Conservation (phyloP, 2,329 filamentous ascomycete species). For the Alternaria brassicae region DNA sequence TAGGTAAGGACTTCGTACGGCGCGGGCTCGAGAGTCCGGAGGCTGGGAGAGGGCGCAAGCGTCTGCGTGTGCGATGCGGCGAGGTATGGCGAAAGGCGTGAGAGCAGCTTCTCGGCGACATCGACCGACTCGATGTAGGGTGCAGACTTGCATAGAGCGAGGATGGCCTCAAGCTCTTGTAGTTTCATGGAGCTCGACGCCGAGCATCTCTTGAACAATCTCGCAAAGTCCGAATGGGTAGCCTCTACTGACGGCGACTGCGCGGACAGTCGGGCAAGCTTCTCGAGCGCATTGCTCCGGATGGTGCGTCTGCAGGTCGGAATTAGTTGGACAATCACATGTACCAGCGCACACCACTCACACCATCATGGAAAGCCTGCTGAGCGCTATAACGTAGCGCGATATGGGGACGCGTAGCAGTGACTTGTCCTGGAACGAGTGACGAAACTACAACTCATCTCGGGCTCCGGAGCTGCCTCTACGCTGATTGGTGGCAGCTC, state of each 20-base stretch:
- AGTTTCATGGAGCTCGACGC: slow-evolving; percentile 63
- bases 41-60: slow-evolving; percentile 80
- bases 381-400: slow-evolving; percentile 7
- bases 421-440: slow-evolving; percentile 14
- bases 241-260: slow-evolving; percentile 37
- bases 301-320: slow-evolving; percentile 42
- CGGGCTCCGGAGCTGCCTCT: slow-evolving; percentile 18
- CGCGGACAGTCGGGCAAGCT: slow-evolving; percentile 58
- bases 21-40: slow-evolving; percentile 82
- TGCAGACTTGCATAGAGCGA: slow-evolving; percentile 90
- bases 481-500: slow-evolving; percentile 17
- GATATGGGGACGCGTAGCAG: slow-evolving; percentile 10
- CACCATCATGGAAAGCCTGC: slow-evolving; percentile 5
- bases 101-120: slow-evolving; percentile 78
- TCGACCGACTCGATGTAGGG: slow-evolving; percentile 73
- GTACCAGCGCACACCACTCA: not conserved
- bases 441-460: slow-evolving; percentile 20
- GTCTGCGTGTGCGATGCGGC: slow-evolving; percentile 82
- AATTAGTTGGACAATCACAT: not conserved
- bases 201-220: slow-evolving; percentile 53
- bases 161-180: slow-evolving; percentile 87
- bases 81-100: slow-evolving; percentile 82
- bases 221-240: slow-evolving; percentile 49
- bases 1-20: slow-evolving; percentile 86
- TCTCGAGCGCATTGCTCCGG: slow-evolving; percentile 58